A percentile compares a stretch with the other conserved stretches of the same genome.
phyloP scores from a whole-genome alignment of 768 basidiomycete genomes.

The Suillus occidentalis region DNA sequence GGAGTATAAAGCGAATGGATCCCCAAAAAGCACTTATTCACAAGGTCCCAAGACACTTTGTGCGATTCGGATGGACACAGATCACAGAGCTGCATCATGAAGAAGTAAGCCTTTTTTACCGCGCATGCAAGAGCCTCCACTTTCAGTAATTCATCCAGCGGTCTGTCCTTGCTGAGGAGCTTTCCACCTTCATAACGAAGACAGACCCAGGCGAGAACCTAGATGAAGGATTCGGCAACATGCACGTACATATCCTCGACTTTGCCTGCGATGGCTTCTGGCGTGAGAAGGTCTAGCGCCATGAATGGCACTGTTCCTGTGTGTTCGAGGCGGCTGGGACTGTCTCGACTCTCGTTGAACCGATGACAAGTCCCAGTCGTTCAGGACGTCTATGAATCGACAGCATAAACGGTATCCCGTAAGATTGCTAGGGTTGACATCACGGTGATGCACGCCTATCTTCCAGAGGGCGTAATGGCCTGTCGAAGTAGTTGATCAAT shows the following conservation, averaged over 20 bases:
- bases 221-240: slow-evolving; percentile 5
- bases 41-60: neutral
- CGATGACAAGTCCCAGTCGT: slow-evolving; percentile 9
- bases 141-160: neutral
- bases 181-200: slow-evolving; percentile 4
- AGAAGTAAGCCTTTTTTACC: neutral
- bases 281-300: neutral
- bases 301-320: slow-evolving; percentile 17
- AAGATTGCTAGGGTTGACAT: neutral
- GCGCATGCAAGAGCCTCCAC: neutral
- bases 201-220: neutral
- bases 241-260: neutral
- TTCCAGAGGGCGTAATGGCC: slow-evolving; percentile 11
- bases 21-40: neutral
- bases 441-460: neutral
- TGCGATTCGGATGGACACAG: neutral
- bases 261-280: neutral
- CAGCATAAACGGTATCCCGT: neutral
- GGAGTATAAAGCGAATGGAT: neutral
- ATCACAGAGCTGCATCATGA: neutral
- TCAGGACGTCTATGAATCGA: neutral
- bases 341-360: too few relatives aligned
- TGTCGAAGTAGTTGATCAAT: neutral
- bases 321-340: neutral
- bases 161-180: neutral